Percentiles rank a stretch among this genome's conserved stretches.
Conservation (phyloP, 441 rosid genomes). For the Pelargonium cotyledonis region DNA sequence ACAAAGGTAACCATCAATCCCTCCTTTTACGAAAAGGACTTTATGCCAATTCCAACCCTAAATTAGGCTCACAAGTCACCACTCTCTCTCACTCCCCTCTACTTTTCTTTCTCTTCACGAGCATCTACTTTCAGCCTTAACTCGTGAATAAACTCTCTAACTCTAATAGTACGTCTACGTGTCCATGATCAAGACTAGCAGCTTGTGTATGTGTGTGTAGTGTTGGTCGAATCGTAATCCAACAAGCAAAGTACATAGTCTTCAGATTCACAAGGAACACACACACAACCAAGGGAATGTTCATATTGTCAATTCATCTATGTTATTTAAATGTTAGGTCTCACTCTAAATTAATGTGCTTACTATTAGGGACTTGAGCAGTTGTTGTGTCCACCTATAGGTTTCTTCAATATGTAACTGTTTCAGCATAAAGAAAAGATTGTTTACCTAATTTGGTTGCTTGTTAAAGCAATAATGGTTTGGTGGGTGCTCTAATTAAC, state of each 20-base stretch:
- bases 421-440: not conserved
- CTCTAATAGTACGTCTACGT: not conserved
- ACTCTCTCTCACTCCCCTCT: not conserved
- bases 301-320: not conserved
- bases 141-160: conserved; percentile 13
- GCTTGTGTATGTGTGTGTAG: not conserved
- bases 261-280: not conserved
- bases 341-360: conserved; percentile 3
- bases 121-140: conserved; percentile 18
- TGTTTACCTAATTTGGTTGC: conserved; percentile 22
- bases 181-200: not conserved
- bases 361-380: not conserved
- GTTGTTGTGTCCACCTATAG: not conserved
- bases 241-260: not conserved
- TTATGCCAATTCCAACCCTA: conserved; percentile 22
- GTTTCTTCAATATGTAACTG: not conserved
- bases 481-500: conserved; percentile 10
- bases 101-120: conserved; percentile 1
- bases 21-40: conserved; percentile 22
- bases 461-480: conserved; percentile 12
- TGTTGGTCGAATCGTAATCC: not conserved
- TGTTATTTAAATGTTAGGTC: not conserved
- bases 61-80: conserved; percentile 2
- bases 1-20: conserved; percentile 23
- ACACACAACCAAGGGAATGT: not conserved